Evolutionary conservation across 257 asterid genomes (phyloP), one percentile per base, ranked within the genome.

Genomic region (Capsicum rhomboideum): DNA sequence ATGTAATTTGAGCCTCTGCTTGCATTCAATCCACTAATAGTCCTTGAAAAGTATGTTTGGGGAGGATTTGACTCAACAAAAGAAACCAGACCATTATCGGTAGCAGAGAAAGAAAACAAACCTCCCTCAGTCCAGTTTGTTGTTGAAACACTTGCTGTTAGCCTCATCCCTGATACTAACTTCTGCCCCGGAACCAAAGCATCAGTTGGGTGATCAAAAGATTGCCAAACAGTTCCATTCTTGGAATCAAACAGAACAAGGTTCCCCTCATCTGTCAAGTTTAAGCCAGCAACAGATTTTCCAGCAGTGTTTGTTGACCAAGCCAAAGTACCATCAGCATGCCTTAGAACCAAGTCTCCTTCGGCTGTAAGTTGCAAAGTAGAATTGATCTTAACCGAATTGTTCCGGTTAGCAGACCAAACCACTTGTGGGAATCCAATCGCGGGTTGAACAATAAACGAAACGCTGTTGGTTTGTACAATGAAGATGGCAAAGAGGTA

Each of bases 251-350:
- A 87, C 14, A 90, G 85, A 58, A 90, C 84, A 18, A 91, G 90
- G 2, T 89, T 88, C 49, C 93, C 91, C 5, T 34, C 37, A 49
- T 88, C 90, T 0, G 91, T 88, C 87, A 91, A 17, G 53, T 83
- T 91, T 13, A 91, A 21, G 1, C 93, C 90, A 0, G 28, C 66
- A 20, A 91, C 88, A 4, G 86, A 78, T 78, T 23, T 87, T 0
- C 88, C 91, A 3, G 88, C n/a, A 4, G 91, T 91, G 82, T 88
- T 83, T 1, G 92, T 89, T 6, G 94, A 89, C 94, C 94, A 90
- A 2, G 72, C 89, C 4, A 59, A n/a, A 34, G 88, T 59, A 18
- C 90, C 93, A 49, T 89, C 92, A n/a, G 86, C 66, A 61, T 90
- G 88, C 66, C 88, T 85, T 11, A 89, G 82, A 14, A 83, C 80